phyloP scores from a whole-genome alignment of 352 stramenopile species.

The Phytopythium aichiense region DNA sequence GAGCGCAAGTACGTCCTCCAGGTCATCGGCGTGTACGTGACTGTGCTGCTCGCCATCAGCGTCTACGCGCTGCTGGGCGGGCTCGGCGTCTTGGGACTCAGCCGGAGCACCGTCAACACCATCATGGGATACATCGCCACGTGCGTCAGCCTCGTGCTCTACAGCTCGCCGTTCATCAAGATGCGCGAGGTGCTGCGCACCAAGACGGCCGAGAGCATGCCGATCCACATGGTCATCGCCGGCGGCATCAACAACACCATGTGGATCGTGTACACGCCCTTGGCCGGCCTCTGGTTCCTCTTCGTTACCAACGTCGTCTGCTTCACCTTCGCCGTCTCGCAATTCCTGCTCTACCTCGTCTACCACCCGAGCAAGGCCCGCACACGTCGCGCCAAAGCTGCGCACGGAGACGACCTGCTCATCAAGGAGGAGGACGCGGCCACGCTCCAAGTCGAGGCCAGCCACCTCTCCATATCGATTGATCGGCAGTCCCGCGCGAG shows the following conservation, averaged over 20 bases:
- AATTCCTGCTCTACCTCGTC: conserved; percentile 42
- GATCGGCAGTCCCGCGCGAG: conserved; percentile 9
- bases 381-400: conserved; percentile 17
- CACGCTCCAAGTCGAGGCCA: conserved; percentile 2
- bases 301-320: conserved; percentile 50
- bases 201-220: conserved; percentile 44
- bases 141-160: conserved; percentile 45
- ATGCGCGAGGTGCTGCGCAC: conserved; percentile 39
- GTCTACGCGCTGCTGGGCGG: conserved; percentile 33
- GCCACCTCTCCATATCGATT: conserved; percentile 14
- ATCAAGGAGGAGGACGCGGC: conserved; percentile 19
- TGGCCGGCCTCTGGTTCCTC: conserved; percentile 44
- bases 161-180: conserved; percentile 54
- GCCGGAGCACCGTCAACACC: conserved; percentile 19
- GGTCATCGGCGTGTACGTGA: conserved; percentile 19
- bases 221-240: conserved; percentile 48
- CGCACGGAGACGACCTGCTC: conserved; percentile 11
- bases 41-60: conserved; percentile 24
- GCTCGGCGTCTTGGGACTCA: conserved; percentile 23
- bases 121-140: conserved; percentile 33
- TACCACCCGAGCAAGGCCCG: conserved; percentile 45
- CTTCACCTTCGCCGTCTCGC: conserved; percentile 21
- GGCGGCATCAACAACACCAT: conserved; percentile 52
- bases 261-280: conserved; percentile 44
- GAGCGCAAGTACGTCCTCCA: conserved; percentile 15